These are phyloP conservation scores for Enterospora canceri DNA, from an alignment of 371 early-diverging fungal genomes.

Conservation along the genomic window DNA sequence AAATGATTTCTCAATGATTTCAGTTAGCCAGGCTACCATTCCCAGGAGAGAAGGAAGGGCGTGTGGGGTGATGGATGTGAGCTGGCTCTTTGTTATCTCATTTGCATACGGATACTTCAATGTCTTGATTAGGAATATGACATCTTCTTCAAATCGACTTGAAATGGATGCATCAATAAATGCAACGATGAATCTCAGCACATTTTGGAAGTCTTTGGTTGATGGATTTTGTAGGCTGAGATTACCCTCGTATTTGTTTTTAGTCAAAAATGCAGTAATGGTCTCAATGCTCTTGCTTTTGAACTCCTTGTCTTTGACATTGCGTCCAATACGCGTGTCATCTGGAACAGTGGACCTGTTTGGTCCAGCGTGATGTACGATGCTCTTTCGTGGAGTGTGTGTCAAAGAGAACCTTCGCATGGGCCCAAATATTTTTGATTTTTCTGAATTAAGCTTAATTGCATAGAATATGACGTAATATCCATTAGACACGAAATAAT, in stretches of 20 bases:
- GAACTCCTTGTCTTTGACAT: slow-evolving; percentile 61
- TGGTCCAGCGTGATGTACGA: slow-evolving; percentile 4
- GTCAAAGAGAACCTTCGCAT: slow-evolving; percentile 46
- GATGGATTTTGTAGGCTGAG: slow-evolving; percentile 63
- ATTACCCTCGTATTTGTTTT: slow-evolving; percentile 63
- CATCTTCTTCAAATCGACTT: slow-evolving; percentile 69
- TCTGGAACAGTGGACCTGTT: slow-evolving; percentile 21
- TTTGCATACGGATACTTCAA: slow-evolving; percentile 79
- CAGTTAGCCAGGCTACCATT: slow-evolving; percentile 73
- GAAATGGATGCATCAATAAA: slow-evolving; percentile 64
- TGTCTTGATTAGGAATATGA: slow-evolving; percentile 62
- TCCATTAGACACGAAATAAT: not conserved
- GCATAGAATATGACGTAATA: not conserved
- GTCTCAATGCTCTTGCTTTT: slow-evolving; percentile 60
- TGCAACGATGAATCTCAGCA: slow-evolving; percentile 72
- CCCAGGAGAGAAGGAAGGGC: slow-evolving; percentile 75
- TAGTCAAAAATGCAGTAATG: slow-evolving; percentile 63
- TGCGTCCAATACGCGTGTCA: slow-evolving; percentile 29
- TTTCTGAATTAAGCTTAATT: not conserved
- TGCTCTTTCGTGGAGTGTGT: slow-evolving; percentile 26
- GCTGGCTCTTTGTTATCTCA: slow-evolving; percentile 66
- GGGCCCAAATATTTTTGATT: not conserved
- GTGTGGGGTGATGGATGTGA: slow-evolving; percentile 68
- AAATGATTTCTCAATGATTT: slow-evolving; percentile 58
- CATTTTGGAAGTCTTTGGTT: slow-evolving; percentile 69